phyloP scores from a whole-genome alignment of 163 green algal genomes.

The Trebouxia gelatinosa region DNA sequence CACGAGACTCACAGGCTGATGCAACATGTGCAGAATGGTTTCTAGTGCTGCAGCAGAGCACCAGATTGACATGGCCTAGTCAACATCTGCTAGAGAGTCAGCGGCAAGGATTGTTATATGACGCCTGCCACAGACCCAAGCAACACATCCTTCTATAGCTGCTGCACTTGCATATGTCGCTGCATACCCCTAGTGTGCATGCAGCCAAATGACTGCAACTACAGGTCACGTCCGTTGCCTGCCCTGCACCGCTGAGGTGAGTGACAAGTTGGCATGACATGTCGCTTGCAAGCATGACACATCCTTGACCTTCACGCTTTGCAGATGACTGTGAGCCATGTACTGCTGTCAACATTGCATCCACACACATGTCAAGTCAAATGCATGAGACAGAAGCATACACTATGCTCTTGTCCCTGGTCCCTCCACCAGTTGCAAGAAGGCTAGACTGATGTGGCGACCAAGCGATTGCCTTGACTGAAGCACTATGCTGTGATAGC shows the following conservation, averaged over 20 bases:
- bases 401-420: background rate
- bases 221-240: too few species aligned
- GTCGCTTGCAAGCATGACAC: too few species aligned
- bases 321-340: background rate
- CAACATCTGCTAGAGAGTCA: background rate
- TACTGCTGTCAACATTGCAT: background rate
- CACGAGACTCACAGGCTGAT: background rate
- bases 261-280: too few species aligned
- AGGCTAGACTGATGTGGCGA: conserved; percentile 88
- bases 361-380: background rate
- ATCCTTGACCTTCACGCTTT: too few species aligned
- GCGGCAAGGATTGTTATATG: too few species aligned
- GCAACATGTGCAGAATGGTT: background rate
- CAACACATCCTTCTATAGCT: too few species aligned
- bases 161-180: too few species aligned
- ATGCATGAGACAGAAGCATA: background rate
- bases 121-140: too few species aligned
- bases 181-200: too few species aligned
- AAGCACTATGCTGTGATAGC: conserved; percentile 19
- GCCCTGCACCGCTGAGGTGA: background rate
- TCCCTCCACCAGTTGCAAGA: conserved; percentile 75
- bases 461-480: conserved; percentile 88
- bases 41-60: background rate
- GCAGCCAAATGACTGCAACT: too few species aligned
- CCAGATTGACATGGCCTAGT: background rate